Base-by-base conservation (phyloP, 2,329 filamentous ascomycete genomes). In the Alternaria solani region DNA sequence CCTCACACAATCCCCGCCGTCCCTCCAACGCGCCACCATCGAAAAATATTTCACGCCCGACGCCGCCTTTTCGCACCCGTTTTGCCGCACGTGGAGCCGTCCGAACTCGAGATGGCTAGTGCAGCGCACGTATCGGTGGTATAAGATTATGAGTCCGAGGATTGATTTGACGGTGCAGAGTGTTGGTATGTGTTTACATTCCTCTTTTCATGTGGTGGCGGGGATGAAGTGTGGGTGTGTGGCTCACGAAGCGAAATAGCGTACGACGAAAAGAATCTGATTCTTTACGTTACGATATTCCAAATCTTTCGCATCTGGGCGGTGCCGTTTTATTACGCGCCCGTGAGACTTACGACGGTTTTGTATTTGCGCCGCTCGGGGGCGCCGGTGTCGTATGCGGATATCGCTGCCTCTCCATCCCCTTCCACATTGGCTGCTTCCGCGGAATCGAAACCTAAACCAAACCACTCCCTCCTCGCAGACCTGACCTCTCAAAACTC, bases 231-330 rank as follows among this genome's bases (percentile, higher is more conserved):
- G 78, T 88, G n/a, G 86, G 86, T 87, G 72, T 30, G 11, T 2
- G 3, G 6, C 43, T 54, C 8, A 52, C 6, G 12, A 42, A 26
- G 3, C 16, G 1, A 4, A 25, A 14, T 18, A 90, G 91, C 89
- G 16, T 91, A 89, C 70, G 92, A 96, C 73, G 80, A 88, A 68
- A 71, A 83, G 2, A 86, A 85, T 23, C 81, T 87, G 41, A 83
- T 86, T n/a, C 86, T 96, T 51, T 96, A 93, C 78, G 85, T 93
- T 51, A 86, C 86, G 36, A 85, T 95, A 62, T 86, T 83, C 41
- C 93, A 97, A 76, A 83, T 88, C 53, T 95, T 96, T 79, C 85
- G 88, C 30, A 82, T 95, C 67, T 94, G 91, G 87, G 83, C 92
- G 66, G 77, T 96, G 18, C 92, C 93, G 3, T 88, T 93, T 72